phyloP scores from a whole-genome alignment of 176 grass and related monocot genomes.

The Cenchrus fungigraminus region DNA sequence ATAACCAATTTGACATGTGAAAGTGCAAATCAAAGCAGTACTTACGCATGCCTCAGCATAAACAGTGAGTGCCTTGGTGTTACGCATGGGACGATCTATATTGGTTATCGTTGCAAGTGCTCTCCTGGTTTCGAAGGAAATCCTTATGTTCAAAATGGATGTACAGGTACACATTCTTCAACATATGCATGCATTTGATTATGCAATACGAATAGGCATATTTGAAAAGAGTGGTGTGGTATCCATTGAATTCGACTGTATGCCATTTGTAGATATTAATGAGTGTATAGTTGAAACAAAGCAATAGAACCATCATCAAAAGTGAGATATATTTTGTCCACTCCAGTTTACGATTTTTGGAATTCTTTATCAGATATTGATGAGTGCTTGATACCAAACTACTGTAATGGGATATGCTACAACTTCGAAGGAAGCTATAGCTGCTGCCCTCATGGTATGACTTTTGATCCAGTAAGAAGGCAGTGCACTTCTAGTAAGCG shows the following conservation, averaged over 20 bases:
- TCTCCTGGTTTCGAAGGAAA: conserved; percentile 24
- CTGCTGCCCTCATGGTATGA: background rate
- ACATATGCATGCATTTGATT: background rate
- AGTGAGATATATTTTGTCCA: conserved; percentile 7
- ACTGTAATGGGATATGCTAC: conserved; percentile 28
- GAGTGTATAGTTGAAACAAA: background rate
- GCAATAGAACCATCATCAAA: background rate
- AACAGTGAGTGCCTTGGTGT: conserved; percentile 44
- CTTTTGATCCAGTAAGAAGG: conserved; percentile 43
- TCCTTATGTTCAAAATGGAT: conserved; percentile 35
- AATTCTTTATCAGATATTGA: conserved; percentile 49
- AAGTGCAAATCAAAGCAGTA: background rate
- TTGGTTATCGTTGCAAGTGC: conserved; percentile 42
- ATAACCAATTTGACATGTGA: conserved; percentile 33
- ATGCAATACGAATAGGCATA: conserved; percentile 6
- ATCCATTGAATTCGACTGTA: background rate
- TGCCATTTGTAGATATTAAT: background rate
- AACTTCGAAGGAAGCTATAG: conserved; percentile 36
- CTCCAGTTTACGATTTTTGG: conserved; percentile 3
- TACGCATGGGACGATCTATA: conserved; percentile 7
- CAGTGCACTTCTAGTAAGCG: conserved; percentile 32
- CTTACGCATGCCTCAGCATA: conserved; percentile 42
- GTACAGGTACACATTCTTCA: conserved; percentile 36
- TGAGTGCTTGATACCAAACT: conserved; percentile 38
- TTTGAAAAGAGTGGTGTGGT: background rate